phyloP scores from a whole-genome alignment of 441 rosid species.

The Biscutella laevigata region DNA sequence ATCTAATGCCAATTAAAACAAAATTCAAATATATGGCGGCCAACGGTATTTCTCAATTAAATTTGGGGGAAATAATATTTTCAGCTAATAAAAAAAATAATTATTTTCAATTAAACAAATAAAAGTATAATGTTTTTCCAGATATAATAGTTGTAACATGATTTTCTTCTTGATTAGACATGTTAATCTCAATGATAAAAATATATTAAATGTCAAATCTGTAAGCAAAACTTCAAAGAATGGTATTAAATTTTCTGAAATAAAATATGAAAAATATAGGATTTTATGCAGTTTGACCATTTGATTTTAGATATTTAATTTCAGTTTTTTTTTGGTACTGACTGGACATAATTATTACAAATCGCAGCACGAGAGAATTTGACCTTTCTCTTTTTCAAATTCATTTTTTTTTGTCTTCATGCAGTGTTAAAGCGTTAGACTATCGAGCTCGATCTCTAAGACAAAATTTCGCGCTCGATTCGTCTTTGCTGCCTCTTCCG shows the following conservation, averaged over 20 bases:
- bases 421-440: neutral
- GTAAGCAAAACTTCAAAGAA: neutral
- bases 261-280: neutral
- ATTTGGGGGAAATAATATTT: neutral
- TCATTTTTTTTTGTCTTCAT: constrained; percentile 1
- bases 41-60: neutral
- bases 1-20: too few species aligned
- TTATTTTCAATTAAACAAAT: neutral
- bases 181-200: neutral
- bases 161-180: neutral
- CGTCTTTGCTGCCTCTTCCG: constrained; percentile 2
- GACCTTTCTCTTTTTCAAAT: neutral
- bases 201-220: neutral
- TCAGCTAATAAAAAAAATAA: neutral
- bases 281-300: neutral
- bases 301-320: too few species aligned
- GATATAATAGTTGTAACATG: neutral
- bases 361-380: neutral
- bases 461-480: constrained; percentile 16
- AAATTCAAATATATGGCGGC: too few species aligned
- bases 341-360: constrained; percentile 5
- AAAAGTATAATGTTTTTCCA: neutral
- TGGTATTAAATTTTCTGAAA: neutral
- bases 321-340: neutral
- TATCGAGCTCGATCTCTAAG: neutral